phyloP scores from a whole-genome alignment of 1,284 basidiomycete genomes.

The Cryptococcus jaspeensis region DNA sequence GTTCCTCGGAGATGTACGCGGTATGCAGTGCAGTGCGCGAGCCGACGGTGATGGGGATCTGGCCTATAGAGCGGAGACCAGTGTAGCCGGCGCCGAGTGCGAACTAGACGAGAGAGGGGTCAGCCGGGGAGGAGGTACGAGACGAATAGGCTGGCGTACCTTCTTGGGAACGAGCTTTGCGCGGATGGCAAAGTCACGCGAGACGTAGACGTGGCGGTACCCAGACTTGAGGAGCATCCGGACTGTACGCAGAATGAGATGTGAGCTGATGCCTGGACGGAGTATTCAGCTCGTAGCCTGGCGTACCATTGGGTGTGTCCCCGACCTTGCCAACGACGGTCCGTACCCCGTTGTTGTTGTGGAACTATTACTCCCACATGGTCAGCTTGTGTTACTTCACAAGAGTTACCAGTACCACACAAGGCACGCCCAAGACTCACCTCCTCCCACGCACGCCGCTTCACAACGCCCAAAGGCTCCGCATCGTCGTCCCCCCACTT shows the following conservation, averaged over 20 bases:
- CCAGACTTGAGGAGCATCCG: slow-evolving; percentile 93
- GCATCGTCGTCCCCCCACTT: slow-evolving; percentile 47
- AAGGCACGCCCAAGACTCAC: slow-evolving; percentile 19
- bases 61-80: slow-evolving; percentile 61
- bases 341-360: slow-evolving; percentile 85
- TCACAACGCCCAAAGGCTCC: slow-evolving; percentile 42
- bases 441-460: slow-evolving; percentile 39
- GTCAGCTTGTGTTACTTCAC: neutral
- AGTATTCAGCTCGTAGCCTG: neutral
- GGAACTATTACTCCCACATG: slow-evolving; percentile 58
- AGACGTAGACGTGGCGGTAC: slow-evolving; percentile 92
- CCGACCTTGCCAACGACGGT: slow-evolving; percentile 91
- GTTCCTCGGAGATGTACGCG: slow-evolving; percentile 78
- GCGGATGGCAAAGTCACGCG: slow-evolving; percentile 83
- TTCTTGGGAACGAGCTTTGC: slow-evolving; percentile 80
- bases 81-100: slow-evolving; percentile 46
- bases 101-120: slow-evolving; percentile 21
- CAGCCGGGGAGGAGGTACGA: no score
- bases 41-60: slow-evolving; percentile 64
- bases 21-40: slow-evolving; percentile 54
- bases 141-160: slow-evolving; percentile 17
- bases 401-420: no score
- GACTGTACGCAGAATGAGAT: slow-evolving; percentile 54
- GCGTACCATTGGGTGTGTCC: slow-evolving; percentile 73
- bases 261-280: neutral